A percentile compares a stretch with the other conserved stretches of the same genome.
phyloP scores from a whole-genome alignment of 129 eudicot genomes.

The Saposhnikovia divaricata region DNA sequence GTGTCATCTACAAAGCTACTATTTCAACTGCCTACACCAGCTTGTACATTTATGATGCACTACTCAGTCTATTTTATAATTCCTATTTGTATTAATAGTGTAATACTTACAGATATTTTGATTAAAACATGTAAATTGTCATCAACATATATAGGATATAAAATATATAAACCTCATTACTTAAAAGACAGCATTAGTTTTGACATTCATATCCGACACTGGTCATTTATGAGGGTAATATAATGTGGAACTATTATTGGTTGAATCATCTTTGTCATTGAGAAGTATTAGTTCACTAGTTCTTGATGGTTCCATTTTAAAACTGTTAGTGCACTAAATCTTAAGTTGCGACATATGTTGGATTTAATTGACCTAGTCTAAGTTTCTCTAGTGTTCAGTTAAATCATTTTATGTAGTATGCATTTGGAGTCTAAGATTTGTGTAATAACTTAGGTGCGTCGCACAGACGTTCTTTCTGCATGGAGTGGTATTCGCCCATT shows the following conservation, averaged over 20 bases:
- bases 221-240: neutral
- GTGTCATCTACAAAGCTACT: neutral
- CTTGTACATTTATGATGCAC: neutral
- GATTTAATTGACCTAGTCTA: neutral
- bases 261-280: neutral
- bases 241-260: neutral
- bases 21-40: neutral
- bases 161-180: neutral
- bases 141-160: neutral
- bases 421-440: slow-evolving; percentile 9
- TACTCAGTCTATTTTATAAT: too few relatives aligned
- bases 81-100: neutral
- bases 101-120: neutral
- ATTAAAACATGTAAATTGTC: neutral
- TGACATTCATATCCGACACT: neutral
- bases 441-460: slow-evolving; percentile 54
- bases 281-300: neutral
- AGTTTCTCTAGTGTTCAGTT: neutral
- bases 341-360: neutral
- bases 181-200: neutral
- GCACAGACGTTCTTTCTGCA: slow-evolving; percentile 83
- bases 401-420: neutral
- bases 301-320: neutral
- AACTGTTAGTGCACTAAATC: neutral
- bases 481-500: slow-evolving; percentile 98